These are phyloP conservation scores for Macrophomina pseudophaseolina DNA, from an alignment of 2,329 filamentous ascomycete species.

Conservation along the genomic window DNA sequence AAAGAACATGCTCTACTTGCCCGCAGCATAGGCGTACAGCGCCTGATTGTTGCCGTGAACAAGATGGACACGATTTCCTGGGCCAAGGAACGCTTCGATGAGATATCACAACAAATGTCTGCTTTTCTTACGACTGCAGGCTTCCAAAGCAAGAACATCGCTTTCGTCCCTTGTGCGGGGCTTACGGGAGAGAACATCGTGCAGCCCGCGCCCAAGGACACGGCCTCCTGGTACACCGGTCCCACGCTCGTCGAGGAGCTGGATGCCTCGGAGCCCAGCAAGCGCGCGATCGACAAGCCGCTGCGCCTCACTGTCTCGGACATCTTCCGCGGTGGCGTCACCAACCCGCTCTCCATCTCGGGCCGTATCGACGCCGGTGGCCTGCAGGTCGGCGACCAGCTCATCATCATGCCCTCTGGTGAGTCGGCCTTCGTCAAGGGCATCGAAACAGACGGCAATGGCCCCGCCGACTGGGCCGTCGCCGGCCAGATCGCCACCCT, in stretches of 20 bases:
- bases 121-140: conserved; percentile 83
- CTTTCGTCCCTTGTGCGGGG: conserved; percentile 88
- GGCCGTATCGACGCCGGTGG: conserved; percentile 86
- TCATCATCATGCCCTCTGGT: conserved; percentile 79
- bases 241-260: conserved; percentile 81
- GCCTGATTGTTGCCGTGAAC: conserved; percentile 89
- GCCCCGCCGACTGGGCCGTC: conserved; percentile 80
- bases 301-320: conserved; percentile 87
- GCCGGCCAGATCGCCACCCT: conserved; percentile 87
- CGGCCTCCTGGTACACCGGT: conserved; percentile 77
- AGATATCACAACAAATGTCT: conserved; percentile 82
- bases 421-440: conserved; percentile 82
- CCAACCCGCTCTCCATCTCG: conserved; percentile 82
- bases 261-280: conserved; percentile 77
- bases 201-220: conserved; percentile 57
- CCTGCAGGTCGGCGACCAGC: conserved; percentile 80
- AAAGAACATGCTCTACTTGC: conserved; percentile 90
- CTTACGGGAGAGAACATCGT: conserved; percentile 87
- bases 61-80: conserved; percentile 89
- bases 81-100: conserved; percentile 80
- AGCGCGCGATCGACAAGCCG: conserved; percentile 75
- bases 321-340: conserved; percentile 78
- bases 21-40: conserved; percentile 86
- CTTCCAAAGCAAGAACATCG: conserved; percentile 80
- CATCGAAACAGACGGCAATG: conserved; percentile 71